phyloP scores from a whole-genome alignment of 1,139 yeast genomes.

The Pichia sp. region DNA sequence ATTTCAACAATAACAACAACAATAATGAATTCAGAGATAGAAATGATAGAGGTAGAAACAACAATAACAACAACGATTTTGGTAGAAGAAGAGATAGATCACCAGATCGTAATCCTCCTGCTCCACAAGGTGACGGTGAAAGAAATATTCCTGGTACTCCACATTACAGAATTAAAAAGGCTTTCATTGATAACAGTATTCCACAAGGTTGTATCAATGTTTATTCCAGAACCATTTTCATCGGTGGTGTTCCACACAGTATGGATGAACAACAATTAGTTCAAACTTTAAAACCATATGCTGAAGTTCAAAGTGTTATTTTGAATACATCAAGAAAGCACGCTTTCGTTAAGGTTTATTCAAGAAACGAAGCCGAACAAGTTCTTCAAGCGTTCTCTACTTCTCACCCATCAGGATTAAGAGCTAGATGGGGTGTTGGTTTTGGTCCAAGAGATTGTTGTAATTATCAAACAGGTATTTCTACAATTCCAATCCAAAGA shows the following conservation, averaged over 20 bases:
- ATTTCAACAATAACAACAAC: neutral
- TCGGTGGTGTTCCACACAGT: conserved; percentile 87
- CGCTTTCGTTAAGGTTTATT: conserved; percentile 95
- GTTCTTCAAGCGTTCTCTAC: conserved; percentile 47
- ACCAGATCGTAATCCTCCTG: conserved; percentile 38
- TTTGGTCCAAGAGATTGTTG: conserved; percentile 99
- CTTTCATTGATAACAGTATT: conserved; percentile 64
- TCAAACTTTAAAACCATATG: conserved; percentile 73
- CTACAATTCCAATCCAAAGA: conserved; percentile 81
- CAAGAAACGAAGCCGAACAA: conserved; percentile 90
- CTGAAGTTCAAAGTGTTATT: conserved; percentile 92
- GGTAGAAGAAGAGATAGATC: conserved; percentile 60
- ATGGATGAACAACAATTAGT: conserved; percentile 78
- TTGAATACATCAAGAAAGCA: conserved; percentile 87
- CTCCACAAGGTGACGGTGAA: conserved; percentile 49
- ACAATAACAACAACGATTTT: conserved; percentile 27
- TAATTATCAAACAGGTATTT: conserved; percentile 87
- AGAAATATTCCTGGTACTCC: conserved; percentile 66
- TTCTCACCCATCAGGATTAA: conserved; percentile 47
- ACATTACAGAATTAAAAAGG: conserved; percentile 70
- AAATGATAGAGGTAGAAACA: conserved; percentile 23
- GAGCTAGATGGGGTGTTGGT: conserved; percentile 99
- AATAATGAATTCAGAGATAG: conserved; percentile 25
- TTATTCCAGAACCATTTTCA: conserved; percentile 82
- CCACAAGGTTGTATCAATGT: conserved; percentile 86